phyloP scores from a whole-genome alignment of 306 rosid species.

The Medicago truncatula region DNA sequence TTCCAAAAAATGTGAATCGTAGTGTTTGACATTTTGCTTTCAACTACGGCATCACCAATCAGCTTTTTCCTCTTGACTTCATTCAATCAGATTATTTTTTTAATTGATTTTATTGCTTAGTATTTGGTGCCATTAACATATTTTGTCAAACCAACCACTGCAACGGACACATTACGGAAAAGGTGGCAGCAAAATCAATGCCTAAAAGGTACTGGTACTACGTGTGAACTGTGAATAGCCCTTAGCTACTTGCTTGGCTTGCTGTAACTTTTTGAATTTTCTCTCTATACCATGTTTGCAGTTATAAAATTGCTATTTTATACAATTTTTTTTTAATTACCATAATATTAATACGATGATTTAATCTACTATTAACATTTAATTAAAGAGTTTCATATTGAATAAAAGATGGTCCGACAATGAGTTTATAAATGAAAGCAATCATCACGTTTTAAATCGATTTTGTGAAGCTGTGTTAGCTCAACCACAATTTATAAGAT shows the following conservation, averaged over 20 bases:
- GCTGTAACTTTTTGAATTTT: slow-evolving; percentile 4
- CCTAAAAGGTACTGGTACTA: slow-evolving; percentile 15
- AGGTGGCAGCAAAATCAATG: slow-evolving; percentile 57
- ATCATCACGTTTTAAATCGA: too few relatives aligned
- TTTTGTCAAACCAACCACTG: slow-evolving; percentile 60
- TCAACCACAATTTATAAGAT: too few relatives aligned
- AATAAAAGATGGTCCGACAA: too few relatives aligned
- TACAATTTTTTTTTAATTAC: too few relatives aligned
- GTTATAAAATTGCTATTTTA: too few relatives aligned
- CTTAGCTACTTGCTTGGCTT: not conserved
- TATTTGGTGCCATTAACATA: slow-evolving; percentile 41
- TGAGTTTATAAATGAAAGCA: too few relatives aligned
- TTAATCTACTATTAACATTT: too few relatives aligned
- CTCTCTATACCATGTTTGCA: not conserved
- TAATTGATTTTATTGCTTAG: not conserved
- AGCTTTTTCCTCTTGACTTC: slow-evolving; percentile 67
- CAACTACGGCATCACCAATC: slow-evolving; percentile 56
- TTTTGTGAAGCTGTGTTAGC: too few relatives aligned
- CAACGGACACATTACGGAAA: slow-evolving; percentile 47
- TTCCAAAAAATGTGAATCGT: slow-evolving; percentile 58
- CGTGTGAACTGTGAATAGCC: slow-evolving; percentile 9
- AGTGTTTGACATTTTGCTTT: slow-evolving; percentile 97
- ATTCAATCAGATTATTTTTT: not conserved
- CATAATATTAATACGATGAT: too few relatives aligned
- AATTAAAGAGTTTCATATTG: too few relatives aligned